Evolutionary conservation across 2,329 filamentous ascomycete species (phyloP).

Genomic region (Fusarium ramigenum): DNA sequence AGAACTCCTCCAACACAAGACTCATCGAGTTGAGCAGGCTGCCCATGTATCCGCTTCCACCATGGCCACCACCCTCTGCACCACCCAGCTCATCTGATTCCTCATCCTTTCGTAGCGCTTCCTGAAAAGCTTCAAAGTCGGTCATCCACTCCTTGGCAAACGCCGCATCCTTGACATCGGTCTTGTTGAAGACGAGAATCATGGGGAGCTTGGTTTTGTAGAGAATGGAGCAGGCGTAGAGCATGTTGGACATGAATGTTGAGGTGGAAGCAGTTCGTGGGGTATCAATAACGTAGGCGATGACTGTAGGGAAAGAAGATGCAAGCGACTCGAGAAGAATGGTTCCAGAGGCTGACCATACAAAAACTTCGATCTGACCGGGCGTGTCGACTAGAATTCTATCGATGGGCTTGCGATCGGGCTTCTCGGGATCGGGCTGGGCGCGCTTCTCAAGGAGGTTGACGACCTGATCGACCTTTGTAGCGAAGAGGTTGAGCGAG

Average conservation of each 20-base stretch:
- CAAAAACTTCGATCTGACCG: slow-evolving; percentile 98
- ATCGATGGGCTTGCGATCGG: slow-evolving; percentile 71
- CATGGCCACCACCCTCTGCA: slow-evolving; percentile 71
- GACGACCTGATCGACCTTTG: slow-evolving; percentile 97
- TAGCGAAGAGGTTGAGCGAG: slow-evolving; percentile 94
- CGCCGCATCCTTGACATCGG: slow-evolving; percentile 88
- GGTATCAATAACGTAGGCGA: slow-evolving; percentile 97
- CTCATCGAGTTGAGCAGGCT: slow-evolving; percentile 98
- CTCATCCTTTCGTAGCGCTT: slow-evolving; percentile 83
- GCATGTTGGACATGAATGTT: slow-evolving; percentile 99
- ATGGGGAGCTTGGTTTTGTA: slow-evolving; percentile 99
- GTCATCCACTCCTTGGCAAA: slow-evolving; percentile 99
- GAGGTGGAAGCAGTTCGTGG: slow-evolving; percentile 91
- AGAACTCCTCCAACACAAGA: slow-evolving; percentile 96
- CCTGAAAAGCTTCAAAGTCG: slow-evolving; percentile 95
- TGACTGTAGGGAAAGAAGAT: slow-evolving; percentile 93
- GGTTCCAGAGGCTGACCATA: slow-evolving; percentile 95
- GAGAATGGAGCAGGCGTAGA: slow-evolving; percentile 97
- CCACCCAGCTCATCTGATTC: slow-evolving; percentile 79
- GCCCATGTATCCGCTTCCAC: slow-evolving; percentile 94
- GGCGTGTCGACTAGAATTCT: slow-evolving; percentile 95
- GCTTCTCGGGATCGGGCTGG: slow-evolving; percentile 67
- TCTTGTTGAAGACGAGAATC: slow-evolving; percentile 99
- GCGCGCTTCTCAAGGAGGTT: slow-evolving; percentile 89
- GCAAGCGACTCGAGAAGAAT: slow-evolving; percentile 94